Conservation (phyloP, 495 filamentous ascomycete genomes). For the Hypoxylon fuscum region DNA sequence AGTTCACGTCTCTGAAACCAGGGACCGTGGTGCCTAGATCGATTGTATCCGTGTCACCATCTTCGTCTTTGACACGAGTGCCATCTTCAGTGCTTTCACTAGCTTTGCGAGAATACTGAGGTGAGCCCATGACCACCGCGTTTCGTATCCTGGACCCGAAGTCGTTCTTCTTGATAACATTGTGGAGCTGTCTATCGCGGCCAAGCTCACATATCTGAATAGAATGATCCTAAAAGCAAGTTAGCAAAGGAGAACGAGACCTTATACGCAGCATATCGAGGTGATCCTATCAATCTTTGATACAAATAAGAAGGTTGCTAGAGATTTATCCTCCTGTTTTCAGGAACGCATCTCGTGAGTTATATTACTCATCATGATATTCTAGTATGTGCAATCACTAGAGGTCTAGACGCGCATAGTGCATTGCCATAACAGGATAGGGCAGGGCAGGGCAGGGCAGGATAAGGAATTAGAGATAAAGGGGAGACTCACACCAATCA, state of each 20-base stretch:
- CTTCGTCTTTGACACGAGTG: slow-evolving; percentile 40
- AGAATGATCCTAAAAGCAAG: slow-evolving; percentile 62
- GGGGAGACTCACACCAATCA: slow-evolving; percentile 72
- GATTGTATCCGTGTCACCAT: slow-evolving; percentile 15
- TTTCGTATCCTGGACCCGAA: slow-evolving; percentile 76
- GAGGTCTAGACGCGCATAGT: no score
- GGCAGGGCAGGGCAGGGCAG: slow-evolving; percentile 1
- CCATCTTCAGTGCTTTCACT: slow-evolving; percentile 45
- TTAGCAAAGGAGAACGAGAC: slow-evolving; percentile 36
- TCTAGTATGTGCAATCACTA: no score
- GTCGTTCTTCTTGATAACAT: slow-evolving; percentile 75
- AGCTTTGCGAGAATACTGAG: slow-evolving; percentile 39
- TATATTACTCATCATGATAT: no score
- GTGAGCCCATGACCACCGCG: slow-evolving; percentile 66
- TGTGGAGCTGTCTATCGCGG: slow-evolving; percentile 69
- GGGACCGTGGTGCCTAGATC: slow-evolving; percentile 12
- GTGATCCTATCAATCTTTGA: not conserved
- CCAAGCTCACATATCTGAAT: slow-evolving; percentile 76
- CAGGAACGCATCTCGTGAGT: no score
- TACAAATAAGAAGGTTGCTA: not conserved
- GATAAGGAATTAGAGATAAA: slow-evolving; percentile 30
- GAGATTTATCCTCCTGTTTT: no score
- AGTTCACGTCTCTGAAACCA: slow-evolving; percentile 12
- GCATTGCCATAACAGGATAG: not conserved
- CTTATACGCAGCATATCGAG: not conserved